Base-by-base conservation (phyloP, 2,329 filamentous ascomycete genomes). In the Epichloe scottii region DNA sequence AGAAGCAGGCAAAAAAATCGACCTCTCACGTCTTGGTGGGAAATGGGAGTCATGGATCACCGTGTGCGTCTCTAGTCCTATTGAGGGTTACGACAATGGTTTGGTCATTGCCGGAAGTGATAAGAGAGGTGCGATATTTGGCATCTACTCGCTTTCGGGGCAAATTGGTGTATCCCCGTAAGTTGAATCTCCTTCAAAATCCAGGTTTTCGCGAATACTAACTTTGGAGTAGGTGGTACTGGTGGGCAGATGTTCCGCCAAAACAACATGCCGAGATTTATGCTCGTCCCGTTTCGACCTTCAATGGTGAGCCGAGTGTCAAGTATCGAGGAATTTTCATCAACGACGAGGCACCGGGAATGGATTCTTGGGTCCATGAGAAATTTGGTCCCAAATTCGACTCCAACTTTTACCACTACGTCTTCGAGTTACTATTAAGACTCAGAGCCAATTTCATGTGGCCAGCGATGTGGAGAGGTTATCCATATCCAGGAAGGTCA, bases 401-500 rank as follows among this genome's bases (percentile, higher is more conserved):
- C 51, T 68, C 73, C 0, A 71, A 76, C 3, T 82, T 85, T 55
- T 84, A 85, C 60, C 67, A 67, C 12, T 73, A 74, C 15, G 74
- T 85, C 0, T 85, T 84, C 54, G 82, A 85, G 58, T 69, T 85
- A 5, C 64, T 83, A 1, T 68, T 84, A 3, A 69, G 81, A 14
- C 69, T 82, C 19, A 76, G 72, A 59, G 62, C 79, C 2, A 85
- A 85, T 59, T 84, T 82, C 55, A 66, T 85, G 49, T 85, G 82
- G 82, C 82, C 81, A 0, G 79, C 81, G 0, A 80, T 80, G 74
- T 85, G 81, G 79, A 73, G 75, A 5, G 69, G 66, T 12, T 70
- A 68, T 38, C 71, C 71, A 2, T 66, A 67, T 3, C 72, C 71
- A 0, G 71, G 71, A 8, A 73, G 74, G 37, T 78, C 77, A 55